phyloP scores from a whole-genome alignment of 208 protist species.

The Leishmania aethiopica region DNA sequence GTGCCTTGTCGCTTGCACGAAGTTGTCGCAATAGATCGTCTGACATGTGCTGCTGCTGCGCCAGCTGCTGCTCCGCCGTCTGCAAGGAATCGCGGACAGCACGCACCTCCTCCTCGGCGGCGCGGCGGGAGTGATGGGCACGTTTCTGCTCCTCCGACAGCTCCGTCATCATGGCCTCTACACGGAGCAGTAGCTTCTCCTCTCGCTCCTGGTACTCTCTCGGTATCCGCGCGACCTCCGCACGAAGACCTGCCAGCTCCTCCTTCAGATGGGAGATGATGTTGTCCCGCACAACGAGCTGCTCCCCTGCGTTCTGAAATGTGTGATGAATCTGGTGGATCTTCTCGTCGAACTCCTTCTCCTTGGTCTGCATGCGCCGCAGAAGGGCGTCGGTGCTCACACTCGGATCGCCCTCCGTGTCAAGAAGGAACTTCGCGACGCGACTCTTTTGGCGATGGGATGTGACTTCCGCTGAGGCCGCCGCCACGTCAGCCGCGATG shows the following conservation, averaged over 20 bases:
- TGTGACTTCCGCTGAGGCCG: background rate
- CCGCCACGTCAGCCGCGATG: background rate
- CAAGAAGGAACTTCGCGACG: background rate
- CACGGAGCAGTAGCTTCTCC: constrained; percentile 25
- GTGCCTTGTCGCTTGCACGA: constrained; percentile 20
- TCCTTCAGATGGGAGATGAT: constrained; percentile 71
- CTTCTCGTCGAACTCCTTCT: constrained; percentile 75
- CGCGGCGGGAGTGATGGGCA: constrained; percentile 4
- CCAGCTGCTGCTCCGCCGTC: constrained; percentile 25
- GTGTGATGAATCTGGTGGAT: constrained; percentile 80
- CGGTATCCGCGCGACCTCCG: constrained; percentile 18
- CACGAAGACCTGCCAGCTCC: constrained; percentile 49
- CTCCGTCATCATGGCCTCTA: constrained; percentile 31
- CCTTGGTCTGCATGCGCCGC: constrained; percentile 55
- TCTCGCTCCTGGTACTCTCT: constrained; percentile 30
- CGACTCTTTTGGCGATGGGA: background rate
- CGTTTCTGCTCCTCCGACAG: constrained; percentile 28
- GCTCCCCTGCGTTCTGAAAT: constrained; percentile 65
- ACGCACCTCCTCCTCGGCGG: constrained; percentile 26
- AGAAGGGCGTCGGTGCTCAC: constrained; percentile 48
- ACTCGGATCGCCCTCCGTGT: constrained; percentile 8
- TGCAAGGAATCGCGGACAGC: constrained; percentile 25
- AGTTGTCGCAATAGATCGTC: constrained; percentile 28
- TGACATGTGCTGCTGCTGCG: constrained; percentile 30
- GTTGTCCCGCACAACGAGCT: constrained; percentile 63